phyloP scores from a whole-genome alignment of 768 basidiomycete species.

The Hydnomerulius pinastri region DNA sequence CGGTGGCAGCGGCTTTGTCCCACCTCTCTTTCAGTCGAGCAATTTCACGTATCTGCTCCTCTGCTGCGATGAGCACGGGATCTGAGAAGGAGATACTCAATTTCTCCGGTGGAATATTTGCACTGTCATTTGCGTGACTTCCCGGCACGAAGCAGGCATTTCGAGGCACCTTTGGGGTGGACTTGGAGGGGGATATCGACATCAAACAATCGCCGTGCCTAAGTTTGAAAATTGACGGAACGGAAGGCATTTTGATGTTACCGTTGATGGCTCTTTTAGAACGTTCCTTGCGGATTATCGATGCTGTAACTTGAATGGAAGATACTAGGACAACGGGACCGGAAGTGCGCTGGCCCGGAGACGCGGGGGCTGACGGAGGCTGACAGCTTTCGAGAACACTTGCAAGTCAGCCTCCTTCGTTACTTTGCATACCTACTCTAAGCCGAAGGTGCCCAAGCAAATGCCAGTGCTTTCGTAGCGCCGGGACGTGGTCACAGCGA shows the following conservation, averaged over 20 bases:
- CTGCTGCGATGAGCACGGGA: conserved; percentile 22
- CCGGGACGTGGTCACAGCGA: no score
- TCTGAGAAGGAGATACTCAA: conserved; percentile 25
- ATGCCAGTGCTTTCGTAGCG: no score
- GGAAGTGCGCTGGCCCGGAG: not conserved
- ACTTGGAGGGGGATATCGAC: not conserved
- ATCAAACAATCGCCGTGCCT: not conserved
- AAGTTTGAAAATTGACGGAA: conserved; percentile 5
- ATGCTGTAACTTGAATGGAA: not conserved
- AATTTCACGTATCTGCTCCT: conserved; percentile 11
- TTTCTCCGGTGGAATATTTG: conserved; percentile 11
- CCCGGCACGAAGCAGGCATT: conserved; percentile 15
- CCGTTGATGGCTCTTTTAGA: not conserved
- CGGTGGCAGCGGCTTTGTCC: not conserved
- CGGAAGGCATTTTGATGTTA: conserved; percentile 11
- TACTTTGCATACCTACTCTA: no score
- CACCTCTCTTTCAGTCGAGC: not conserved
- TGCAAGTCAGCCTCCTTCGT: no score
- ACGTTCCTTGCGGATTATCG: conserved; percentile 1
- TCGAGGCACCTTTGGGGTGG: not conserved
- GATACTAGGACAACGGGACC: not conserved
- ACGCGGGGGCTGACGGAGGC: conserved; percentile 13
- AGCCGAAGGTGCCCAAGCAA: no score
- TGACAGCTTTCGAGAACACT: no score
- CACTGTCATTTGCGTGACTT: conserved; percentile 12